Base-by-base conservation (phyloP, 2,329 filamentous ascomycete species). In the Cladobotryum mycophilum region DNA sequence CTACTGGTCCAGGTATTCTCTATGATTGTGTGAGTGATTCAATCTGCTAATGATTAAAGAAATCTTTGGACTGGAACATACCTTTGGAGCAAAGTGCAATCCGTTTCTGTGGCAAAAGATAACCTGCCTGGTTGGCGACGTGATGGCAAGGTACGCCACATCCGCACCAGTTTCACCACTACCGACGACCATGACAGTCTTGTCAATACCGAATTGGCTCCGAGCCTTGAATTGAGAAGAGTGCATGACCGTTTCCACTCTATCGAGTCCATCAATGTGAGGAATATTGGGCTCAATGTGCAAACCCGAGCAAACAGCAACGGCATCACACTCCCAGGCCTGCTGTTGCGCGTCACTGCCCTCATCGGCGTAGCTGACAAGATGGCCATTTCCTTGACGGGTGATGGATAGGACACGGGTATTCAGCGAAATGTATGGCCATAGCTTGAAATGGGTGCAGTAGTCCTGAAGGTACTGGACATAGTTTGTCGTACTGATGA, bases 161-260 rank as follows among this genome's bases (percentile, higher is more conserved):
- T 76, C 72, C 47, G 71, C 68, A 2, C 65, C 70, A 1, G 72
- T 75, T 57, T 76, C 72, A 6, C 73, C 71, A 12, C 61, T 65
- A 3, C 72, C 72, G 1, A 75, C 53, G 41, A 75, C 59, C 53
- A 75, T 58, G 12, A 75, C 67, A 7, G 68, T 67, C 35, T 64
- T 70, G n/a, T 60, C 61, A 3, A 55, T 37, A 9, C 66, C 66
- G 48, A 75, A 70, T 51, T 75, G 68, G 22, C 59, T 55, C 11
- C 67, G 61, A 2, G 45, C 53, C 57, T 75, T 74, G 58, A 76
- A 63, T 25, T 67, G 48, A 0, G 70, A 72, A 11, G 72, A 75
- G 52, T 76, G 73, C 17, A 74, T 57, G 1, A 70, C 67, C 2
- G 52, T 25, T 0, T 64, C 62, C 0, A 72, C 61, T 14, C 60